Percentiles rank a stretch among this genome's conserved stretches.
phyloP scores from a whole-genome alignment of 2,329 filamentous ascomycete species.

The Dactylellina sp. region DNA sequence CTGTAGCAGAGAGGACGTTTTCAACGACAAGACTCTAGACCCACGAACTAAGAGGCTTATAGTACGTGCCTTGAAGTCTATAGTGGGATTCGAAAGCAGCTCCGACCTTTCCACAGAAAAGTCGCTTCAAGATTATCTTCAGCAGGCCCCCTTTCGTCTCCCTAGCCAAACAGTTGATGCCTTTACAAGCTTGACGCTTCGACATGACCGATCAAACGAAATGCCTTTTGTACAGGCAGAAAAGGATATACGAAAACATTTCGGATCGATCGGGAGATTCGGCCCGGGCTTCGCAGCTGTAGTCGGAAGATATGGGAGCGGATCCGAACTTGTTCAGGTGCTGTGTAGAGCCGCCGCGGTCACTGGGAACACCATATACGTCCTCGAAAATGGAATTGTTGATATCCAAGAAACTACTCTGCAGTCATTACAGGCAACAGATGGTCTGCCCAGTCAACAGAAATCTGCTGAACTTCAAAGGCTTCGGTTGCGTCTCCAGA shows the following conservation, averaged over 20 bases:
- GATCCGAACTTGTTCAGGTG: slow-evolving; percentile 89
- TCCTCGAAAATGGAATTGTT: slow-evolving; percentile 78
- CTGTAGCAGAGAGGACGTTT: slow-evolving; percentile 90
- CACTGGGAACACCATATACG: slow-evolving; percentile 83
- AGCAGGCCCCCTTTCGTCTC: slow-evolving; percentile 71
- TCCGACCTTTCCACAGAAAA: slow-evolving; percentile 71
- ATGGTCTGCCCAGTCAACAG: slow-evolving; percentile 59
- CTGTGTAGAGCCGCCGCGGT: slow-evolving; percentile 91
- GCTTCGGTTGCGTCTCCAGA: slow-evolving; percentile 68
- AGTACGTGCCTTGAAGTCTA: slow-evolving; percentile 94
- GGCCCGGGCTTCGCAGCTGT: slow-evolving; percentile 90
- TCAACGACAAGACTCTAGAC: slow-evolving; percentile 79
- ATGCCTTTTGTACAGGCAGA: slow-evolving; percentile 68
- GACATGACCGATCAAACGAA: slow-evolving; percentile 69
- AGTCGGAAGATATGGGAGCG: slow-evolving; percentile 90
- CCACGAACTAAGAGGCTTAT: slow-evolving; percentile 83
- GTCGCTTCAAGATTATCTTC: slow-evolving; percentile 69
- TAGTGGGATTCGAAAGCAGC: slow-evolving; percentile 73
- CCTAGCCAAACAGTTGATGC: slow-evolving; percentile 75
- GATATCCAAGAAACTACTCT: slow-evolving; percentile 59
- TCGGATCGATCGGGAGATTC: slow-evolving; percentile 87
- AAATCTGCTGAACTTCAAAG: not conserved
- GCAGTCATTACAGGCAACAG: slow-evolving; percentile 40
- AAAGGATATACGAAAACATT: slow-evolving; percentile 78
- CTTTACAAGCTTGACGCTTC: slow-evolving; percentile 78